Base-by-base conservation (phyloP, 352 stramenopile species). In the Phytophthora tentaculata region DNA sequence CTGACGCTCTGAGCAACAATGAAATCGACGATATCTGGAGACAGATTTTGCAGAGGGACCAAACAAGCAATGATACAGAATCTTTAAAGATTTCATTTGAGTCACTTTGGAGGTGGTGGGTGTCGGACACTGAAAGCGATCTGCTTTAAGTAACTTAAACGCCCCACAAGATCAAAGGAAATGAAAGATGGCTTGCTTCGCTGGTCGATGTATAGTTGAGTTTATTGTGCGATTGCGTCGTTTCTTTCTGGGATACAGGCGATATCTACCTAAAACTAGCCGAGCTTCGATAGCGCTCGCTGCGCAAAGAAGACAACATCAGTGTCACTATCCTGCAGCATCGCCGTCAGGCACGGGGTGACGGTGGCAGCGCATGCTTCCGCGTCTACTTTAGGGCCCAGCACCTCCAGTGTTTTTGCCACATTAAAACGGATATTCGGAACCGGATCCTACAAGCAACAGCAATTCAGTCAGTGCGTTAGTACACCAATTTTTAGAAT, bases 401-500 rank as follows among this genome's bases (percentile, higher is more conserved):
- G 80, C 19, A 84, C 83, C 58, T 97, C 84, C 28, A 99, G 77
- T 26, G 91, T 97, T 82, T 99, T 99, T 22, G 97, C 96, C 35
- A 99, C 96, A 77, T 99, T 99, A 69, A 99, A 99, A 23, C 97
- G 92, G 56, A 99, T 98, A 79, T 99, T 99, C 3, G 97, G 92
- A 10, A 99, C 94, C n/a, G 91, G 87, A 67, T 97, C 89, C 85
- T 96, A 66, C 53, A 71, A 69, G 24, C 13, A 74, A 48, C 2
- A 32, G 54, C 20, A 56, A 9, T 19, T 29, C n/a, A n/a, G 29
- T 60, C 49, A 65, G 23, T 2, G 60, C 17, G n/a, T 56, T 19
- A 28, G 17, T 23, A 23, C 17, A 6, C 19, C 16, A 24, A 9
- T 22, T 32, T 32, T n/a, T n/a, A n/a, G n/a, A n/a, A n/a, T n/a